Conservation (phyloP, 2,329 filamentous ascomycete species). For the Neoscytalidium dimidiatum region DNA sequence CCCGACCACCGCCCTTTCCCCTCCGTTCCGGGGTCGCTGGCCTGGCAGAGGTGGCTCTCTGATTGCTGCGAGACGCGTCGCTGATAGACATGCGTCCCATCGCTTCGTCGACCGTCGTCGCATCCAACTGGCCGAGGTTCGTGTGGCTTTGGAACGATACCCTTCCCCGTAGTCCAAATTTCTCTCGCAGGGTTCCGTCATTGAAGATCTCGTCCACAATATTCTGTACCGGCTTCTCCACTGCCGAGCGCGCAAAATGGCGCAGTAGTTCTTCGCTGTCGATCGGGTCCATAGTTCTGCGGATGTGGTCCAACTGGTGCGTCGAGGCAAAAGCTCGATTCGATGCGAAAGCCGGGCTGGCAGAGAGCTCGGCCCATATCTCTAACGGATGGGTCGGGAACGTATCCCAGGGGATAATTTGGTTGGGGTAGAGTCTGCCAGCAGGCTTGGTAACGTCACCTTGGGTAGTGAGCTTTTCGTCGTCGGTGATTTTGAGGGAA, state of each 20-base stretch:
- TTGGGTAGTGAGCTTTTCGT: conserved; percentile 28
- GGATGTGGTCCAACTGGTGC: conserved; percentile 38
- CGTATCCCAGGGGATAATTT: conserved; percentile 41
- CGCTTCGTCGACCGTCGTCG: neutral
- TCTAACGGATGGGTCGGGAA: conserved; percentile 35
- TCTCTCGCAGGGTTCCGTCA: conserved; percentile 29
- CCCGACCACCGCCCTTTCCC: neutral
- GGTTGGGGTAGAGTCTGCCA: neutral
- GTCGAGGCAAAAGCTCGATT: conserved; percentile 33
- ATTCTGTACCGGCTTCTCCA: conserved; percentile 41
- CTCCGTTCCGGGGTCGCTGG: neutral
- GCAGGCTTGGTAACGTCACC: conserved; percentile 26
- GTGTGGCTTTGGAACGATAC: conserved; percentile 43
- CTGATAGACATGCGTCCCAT: neutral
- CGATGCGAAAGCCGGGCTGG: conserved; percentile 28
- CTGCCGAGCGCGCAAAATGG: conserved; percentile 34
- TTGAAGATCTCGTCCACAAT: conserved; percentile 33
- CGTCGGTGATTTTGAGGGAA: conserved; percentile 27
- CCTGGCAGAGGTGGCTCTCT: too few species aligned
- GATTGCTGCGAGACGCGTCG: neutral
- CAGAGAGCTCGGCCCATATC: conserved; percentile 33
- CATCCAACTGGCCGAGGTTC: conserved; percentile 32
- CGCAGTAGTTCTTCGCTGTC: conserved; percentile 39
- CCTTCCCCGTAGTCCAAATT: conserved; percentile 35
- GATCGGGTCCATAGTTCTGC: conserved; percentile 33